Evolutionary conservation across 805 yeast genomes (phyloP).

Genomic region (Starmerella stigmatis): DNA sequence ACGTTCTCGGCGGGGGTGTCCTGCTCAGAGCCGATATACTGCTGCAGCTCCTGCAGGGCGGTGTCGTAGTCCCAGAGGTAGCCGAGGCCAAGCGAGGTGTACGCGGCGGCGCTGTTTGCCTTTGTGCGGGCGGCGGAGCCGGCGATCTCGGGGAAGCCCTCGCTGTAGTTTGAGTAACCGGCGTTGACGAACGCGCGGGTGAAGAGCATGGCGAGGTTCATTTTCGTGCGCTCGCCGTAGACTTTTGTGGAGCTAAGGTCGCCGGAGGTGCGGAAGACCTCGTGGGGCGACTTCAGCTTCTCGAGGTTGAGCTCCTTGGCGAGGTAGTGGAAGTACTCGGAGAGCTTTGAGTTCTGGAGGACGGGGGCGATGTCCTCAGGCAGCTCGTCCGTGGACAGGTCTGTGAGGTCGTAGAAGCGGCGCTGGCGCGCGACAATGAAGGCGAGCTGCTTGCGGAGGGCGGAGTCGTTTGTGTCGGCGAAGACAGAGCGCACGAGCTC

Average conservation of each 20-base stretch:
- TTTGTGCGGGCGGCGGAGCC: conserved; percentile 12
- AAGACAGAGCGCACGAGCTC: conserved; percentile 68
- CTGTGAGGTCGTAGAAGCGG: conserved; percentile 52
- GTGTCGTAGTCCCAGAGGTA: conserved; percentile 84
- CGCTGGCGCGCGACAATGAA: conserved; percentile 81
- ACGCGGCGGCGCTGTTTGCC: conserved; percentile 58
- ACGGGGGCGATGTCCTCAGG: conserved; percentile 63
- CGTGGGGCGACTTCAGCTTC: conserved; percentile 90
- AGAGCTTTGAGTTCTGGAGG: conserved; percentile 65
- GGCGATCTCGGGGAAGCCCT: conserved; percentile 50
- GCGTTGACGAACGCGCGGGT: conserved; percentile 85
- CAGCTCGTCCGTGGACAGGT: conserved; percentile 12
- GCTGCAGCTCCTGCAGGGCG: conserved; percentile 83
- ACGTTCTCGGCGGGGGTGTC: conserved; percentile 43
- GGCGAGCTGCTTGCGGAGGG: conserved; percentile 80
- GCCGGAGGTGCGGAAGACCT: conserved; percentile 80
- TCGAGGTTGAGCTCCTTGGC: conserved; percentile 78
- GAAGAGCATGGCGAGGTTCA: conserved; percentile 87
- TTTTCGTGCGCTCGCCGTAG: conserved; percentile 71
- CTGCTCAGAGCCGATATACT: conserved; percentile 65
- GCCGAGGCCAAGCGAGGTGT: conserved; percentile 83
- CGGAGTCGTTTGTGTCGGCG: conserved; percentile 44
- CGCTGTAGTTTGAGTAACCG: conserved; percentile 69
- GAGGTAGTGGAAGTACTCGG: conserved; percentile 69
- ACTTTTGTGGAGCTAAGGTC: conserved; percentile 35